These are phyloP conservation scores for Stereum hirsutum DNA, from an alignment of 1,284 basidiomycete genomes.

Conservation along the genomic window DNA sequence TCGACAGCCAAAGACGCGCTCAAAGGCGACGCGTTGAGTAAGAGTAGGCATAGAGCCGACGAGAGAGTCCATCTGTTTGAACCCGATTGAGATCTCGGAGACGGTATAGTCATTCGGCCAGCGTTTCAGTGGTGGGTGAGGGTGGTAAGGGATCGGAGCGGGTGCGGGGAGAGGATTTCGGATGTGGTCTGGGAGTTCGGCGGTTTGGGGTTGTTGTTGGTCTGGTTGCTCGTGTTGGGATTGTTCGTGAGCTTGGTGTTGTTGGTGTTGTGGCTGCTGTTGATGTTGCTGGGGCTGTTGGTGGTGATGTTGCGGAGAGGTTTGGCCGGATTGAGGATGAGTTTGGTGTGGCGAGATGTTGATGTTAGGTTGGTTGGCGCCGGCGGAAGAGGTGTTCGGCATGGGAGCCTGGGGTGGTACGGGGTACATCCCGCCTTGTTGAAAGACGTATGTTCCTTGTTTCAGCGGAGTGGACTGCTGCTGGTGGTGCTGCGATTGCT, in stretches of 20 bases:
- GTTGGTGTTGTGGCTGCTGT: neutral
- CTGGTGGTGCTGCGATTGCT: no score
- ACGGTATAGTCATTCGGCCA: constrained; percentile 69
- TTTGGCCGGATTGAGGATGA: no score
- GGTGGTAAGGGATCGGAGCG: constrained; percentile 31
- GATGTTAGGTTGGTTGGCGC: no score
- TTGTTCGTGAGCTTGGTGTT: neutral
- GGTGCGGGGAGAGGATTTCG: constrained; percentile 1
- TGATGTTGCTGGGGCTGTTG: neutral
- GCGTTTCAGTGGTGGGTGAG: constrained; percentile 49
- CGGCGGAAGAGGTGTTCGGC: neutral
- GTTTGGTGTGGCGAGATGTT: no score
- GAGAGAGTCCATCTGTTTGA: constrained; percentile 44
- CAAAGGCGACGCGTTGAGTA: constrained; percentile 53
- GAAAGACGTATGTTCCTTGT: neutral
- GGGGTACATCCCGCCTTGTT: neutral
- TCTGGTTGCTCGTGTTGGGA: neutral
- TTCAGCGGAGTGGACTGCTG: no score
- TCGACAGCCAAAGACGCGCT: constrained; percentile 53
- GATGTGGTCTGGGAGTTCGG: constrained; percentile 4
- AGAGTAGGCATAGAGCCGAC: constrained; percentile 28
- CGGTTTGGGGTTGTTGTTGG: neutral
- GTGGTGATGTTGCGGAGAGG: no score
- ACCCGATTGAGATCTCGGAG: constrained; percentile 46
- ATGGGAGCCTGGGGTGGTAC: neutral